Conservation (phyloP, 1,284 basidiomycete genomes). For the Cryptococcus sp. region DNA sequence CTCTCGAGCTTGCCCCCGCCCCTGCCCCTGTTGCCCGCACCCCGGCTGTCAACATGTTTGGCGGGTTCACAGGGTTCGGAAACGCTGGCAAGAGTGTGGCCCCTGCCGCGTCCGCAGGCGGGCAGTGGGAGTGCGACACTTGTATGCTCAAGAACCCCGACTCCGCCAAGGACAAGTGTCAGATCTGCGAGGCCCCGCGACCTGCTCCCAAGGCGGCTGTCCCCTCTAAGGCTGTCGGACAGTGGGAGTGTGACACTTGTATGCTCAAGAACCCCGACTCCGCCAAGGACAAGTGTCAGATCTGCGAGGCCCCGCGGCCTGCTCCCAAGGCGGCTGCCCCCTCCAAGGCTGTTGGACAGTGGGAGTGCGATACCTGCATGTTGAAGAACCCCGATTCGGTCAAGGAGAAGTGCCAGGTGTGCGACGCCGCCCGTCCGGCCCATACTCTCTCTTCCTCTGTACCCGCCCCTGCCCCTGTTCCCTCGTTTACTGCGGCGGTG, state of each 20-base stretch:
- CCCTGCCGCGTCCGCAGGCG: conserved; percentile 9
- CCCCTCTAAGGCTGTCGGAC: background rate
- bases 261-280: conserved; percentile 52
- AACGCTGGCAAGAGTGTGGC: background rate
- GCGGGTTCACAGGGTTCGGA: conserved; percentile 5
- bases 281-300: conserved; percentile 53
- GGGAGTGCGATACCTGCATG: conserved; percentile 56
- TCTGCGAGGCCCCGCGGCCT: conserved; percentile 53
- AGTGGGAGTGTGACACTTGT: conserved; percentile 52
- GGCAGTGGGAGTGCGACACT: conserved; percentile 53
- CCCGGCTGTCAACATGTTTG: conserved; percentile 25
- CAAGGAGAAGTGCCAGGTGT: conserved; percentile 56
- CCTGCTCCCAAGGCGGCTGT: conserved; percentile 13
- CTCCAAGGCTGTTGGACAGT: conserved; percentile 24
- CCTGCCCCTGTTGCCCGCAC: conserved; percentile 6
- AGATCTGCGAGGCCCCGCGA: conserved; percentile 55
- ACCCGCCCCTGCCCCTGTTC: background rate
- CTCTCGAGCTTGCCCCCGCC: conserved; percentile 6
- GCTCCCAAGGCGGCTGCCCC: conserved; percentile 4
- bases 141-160: conserved; percentile 56
- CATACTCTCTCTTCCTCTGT: background rate
- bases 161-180: conserved; percentile 54
- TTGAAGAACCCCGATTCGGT: conserved; percentile 54
- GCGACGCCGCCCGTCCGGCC: conserved; percentile 52
- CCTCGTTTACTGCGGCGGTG: background rate